Evolutionary conservation across 257 asterid species (phyloP), one percentile per base, ranked within the genome.

Genomic region (Solanum chmielewskii): DNA sequence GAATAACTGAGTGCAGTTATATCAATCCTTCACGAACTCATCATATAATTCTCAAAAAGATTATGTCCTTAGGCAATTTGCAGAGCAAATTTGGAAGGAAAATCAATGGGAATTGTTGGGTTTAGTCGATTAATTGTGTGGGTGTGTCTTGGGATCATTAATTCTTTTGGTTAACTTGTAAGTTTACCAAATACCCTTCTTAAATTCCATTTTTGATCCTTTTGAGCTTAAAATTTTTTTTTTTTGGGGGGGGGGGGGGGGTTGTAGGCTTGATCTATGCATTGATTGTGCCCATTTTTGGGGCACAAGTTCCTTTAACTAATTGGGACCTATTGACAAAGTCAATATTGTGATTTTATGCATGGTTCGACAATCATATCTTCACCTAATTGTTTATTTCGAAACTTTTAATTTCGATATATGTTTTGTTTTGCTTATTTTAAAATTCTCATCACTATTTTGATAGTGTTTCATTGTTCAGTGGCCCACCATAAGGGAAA

Each of bases 181-280:
- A 18, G 64, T 20, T 56, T 56, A 20, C 25, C 25, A 56, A 20
- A 56, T 20, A 56, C 64, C 25, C 62, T n/a, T 56, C 64, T 56
- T 56, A 56, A 56, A 56, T 56, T 56, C 64, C 11, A 20, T 20
- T 20, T 56, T 56, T 56, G 0, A 56, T 56, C 25, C 25, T 56
- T n/a, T 56, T 56, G 64, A 56, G 1, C n/a, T 56, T 56, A 20
- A 56, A 56, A 20, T 56, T 5, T 1, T n/a, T n/a, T n/a, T n/a
- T n/a, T n/a, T n/a, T n/a, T n/a, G n/a, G n/a, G n/a, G n/a, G 25
- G 39, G 20, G 25, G 3, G n/a, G 11, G 2, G 4, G 0, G 8
- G 20, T 20, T 20, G 11, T 56, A 20, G 64, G 64, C 25, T 56
- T 56, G 0, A 56, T 56, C 21, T 56, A 20, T 56, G 25, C 64